Conservation (phyloP, 2,329 filamentous ascomycete genomes). For the Aschersonia sp. region DNA sequence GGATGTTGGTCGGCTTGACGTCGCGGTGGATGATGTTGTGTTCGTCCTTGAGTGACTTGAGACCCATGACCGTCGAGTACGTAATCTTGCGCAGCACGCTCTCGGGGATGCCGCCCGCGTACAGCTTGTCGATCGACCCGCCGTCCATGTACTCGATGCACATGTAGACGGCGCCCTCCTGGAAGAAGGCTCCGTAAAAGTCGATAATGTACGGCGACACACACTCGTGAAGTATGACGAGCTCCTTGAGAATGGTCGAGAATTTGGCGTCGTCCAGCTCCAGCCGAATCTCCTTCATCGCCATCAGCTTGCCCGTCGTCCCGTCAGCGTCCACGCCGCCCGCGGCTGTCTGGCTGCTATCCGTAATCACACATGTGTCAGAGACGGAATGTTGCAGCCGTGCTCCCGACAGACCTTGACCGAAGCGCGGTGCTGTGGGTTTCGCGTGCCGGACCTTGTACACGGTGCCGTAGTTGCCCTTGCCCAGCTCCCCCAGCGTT, state of each 20-base stretch:
- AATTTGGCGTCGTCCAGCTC: conserved; percentile 97
- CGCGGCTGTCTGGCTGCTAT: conserved; percentile 15
- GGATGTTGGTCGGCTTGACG: conserved; percentile 97
- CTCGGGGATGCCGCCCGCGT: conserved; percentile 81
- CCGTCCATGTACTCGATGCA: conserved; percentile 99
- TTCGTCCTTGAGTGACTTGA: conserved; percentile 89
- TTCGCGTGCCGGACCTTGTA: conserved; percentile 89
- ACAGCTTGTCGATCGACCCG: conserved; percentile 92
- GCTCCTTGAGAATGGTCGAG: conserved; percentile 90
- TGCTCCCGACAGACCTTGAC: conserved; percentile 38
- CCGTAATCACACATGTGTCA: conserved; percentile 17
- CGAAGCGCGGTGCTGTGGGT: conserved; percentile 40
- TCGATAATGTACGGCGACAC: conserved; percentile 94
- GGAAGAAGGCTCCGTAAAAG: conserved; percentile 97
- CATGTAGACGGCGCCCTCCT: conserved; percentile 97
- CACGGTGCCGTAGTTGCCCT: conserved; percentile 96
- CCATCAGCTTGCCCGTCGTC: conserved; percentile 74
- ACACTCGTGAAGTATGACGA: conserved; percentile 91
- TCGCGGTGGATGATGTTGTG: conserved; percentile 99
- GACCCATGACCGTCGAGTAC: conserved; percentile 73
- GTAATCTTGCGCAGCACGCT: conserved; percentile 80
- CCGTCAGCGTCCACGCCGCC: conserved; percentile 18
- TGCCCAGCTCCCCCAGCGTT: conserved; percentile 82
- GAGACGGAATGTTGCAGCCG: conserved; percentile 22
- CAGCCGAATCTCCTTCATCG: conserved; percentile 96